A percentile compares a stretch with the other conserved stretches of the same genome.
Evolutionary conservation across 2,329 filamentous ascomycete genomes (phyloP).

Genomic region (Arthrobotrys conoides): DNA sequence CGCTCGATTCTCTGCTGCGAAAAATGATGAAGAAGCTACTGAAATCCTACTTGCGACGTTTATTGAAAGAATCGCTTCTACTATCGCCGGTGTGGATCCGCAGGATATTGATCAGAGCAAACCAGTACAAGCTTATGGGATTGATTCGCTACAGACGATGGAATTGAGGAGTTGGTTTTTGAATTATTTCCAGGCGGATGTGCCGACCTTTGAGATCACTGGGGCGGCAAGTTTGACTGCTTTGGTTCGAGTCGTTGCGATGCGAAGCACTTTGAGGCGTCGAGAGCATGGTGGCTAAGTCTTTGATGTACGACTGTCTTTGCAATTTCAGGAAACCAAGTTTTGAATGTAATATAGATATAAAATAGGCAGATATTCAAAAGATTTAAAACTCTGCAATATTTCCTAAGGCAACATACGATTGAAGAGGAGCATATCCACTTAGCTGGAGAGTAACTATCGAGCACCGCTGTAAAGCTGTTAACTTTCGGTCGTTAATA

Average conservation of each 20-base stretch:
- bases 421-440: too few relatives aligned
- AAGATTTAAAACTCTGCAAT: too few relatives aligned
- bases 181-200: constrained; percentile 35
- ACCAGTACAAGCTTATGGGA: constrained; percentile 31
- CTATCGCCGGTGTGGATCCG: constrained; percentile 6
- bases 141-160: constrained; percentile 46
- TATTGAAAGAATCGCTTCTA: constrained; percentile 21
- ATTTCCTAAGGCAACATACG: too few relatives aligned
- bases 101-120: constrained; percentile 34
- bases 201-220: constrained; percentile 39
- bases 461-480: too few relatives aligned
- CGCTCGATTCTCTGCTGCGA: constrained; percentile 14
- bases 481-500: too few relatives aligned
- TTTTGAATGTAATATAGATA: too few relatives aligned
- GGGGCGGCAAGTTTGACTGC: constrained; percentile 28
- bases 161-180: constrained; percentile 44
- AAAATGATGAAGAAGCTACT: constrained; percentile 11
- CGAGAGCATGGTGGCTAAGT: too few relatives aligned
- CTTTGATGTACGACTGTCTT: too few relatives aligned
- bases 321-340: too few relatives aligned
- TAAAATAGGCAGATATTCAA: too few relatives aligned
- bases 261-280: not conserved
- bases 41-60: constrained; percentile 21
- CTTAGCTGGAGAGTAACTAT: too few relatives aligned
- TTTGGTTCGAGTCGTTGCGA: not conserved